phyloP scores from a whole-genome alignment of 2,329 filamentous ascomycete genomes.

The Cordyceps pruinosa region DNA sequence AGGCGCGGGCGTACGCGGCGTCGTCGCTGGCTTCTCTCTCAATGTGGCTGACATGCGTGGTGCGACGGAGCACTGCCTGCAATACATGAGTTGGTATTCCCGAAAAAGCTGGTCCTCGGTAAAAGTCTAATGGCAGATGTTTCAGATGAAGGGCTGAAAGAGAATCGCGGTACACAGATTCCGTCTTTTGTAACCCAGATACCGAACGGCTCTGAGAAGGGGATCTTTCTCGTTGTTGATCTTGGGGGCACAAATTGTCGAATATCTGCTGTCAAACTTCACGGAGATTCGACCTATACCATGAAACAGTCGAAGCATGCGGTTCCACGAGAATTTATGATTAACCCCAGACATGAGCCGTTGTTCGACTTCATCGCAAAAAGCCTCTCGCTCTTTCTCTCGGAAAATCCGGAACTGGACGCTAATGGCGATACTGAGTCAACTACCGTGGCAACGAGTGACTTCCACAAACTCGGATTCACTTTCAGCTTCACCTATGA shows the following conservation, averaged over 20 bases:
- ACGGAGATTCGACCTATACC: slow-evolving; percentile 62
- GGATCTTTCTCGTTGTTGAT: slow-evolving; percentile 26
- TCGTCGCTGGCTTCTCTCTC: neutral
- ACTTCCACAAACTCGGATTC: slow-evolving; percentile 32
- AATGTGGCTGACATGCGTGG: neutral
- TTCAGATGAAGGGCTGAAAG: slow-evolving; percentile 42
- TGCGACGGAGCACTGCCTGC: slow-evolving; percentile 3
- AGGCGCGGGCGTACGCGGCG: neutral
- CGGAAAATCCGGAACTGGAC: neutral
- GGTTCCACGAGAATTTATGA: slow-evolving; percentile 19
- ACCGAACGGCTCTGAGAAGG: slow-evolving; percentile 72
- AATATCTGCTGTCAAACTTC: slow-evolving; percentile 25
- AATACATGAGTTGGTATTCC: slow-evolving; percentile 4
- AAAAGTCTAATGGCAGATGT: neutral
- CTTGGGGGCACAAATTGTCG: slow-evolving; percentile 29
- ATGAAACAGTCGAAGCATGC: slow-evolving; percentile 51
- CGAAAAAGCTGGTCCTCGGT: neutral
- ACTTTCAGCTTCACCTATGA: slow-evolving; percentile 63
- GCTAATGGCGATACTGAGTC: slow-evolving; percentile 37
- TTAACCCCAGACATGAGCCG: slow-evolving; percentile 36
- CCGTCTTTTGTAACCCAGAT: slow-evolving; percentile 72
- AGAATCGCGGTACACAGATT: slow-evolving; percentile 64
- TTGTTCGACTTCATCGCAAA: slow-evolving; percentile 69
- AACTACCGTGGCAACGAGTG: slow-evolving; percentile 42
- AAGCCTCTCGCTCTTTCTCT: slow-evolving; percentile 62